A percentile compares a stretch with the other conserved stretches of the same genome.
These are phyloP conservation scores for Tricharina praecox DNA, from an alignment of 495 filamentous ascomycete genomes.

Conservation along the genomic window DNA sequence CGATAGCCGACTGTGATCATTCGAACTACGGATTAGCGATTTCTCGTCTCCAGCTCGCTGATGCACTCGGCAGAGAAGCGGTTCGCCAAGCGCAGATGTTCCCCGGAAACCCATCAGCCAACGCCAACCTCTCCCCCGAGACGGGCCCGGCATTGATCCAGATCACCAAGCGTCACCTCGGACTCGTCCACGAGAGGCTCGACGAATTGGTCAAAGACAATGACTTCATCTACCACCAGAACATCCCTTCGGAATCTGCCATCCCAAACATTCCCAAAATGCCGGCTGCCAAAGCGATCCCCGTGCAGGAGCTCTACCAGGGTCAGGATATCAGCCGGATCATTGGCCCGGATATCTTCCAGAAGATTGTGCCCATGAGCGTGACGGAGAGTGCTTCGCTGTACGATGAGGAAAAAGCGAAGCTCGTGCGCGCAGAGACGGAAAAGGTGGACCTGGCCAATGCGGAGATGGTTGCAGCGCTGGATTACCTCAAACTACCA, in stretches of 20 bases:
- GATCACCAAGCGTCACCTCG: slow-evolving; percentile 63
- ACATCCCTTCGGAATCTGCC: slow-evolving; percentile 66
- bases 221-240: slow-evolving; percentile 95
- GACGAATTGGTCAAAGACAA: slow-evolving; percentile 72
- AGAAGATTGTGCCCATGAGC: slow-evolving; percentile 88
- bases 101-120: slow-evolving; percentile 59
- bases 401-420: slow-evolving; percentile 97
- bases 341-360: slow-evolving; percentile 91
- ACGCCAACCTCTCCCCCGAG: slow-evolving; percentile 69
- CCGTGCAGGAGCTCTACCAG: slow-evolving; percentile 89
- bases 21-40: slow-evolving; percentile 78
- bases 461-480: slow-evolving; percentile 83
- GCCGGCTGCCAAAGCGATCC: slow-evolving; percentile 93
- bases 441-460: slow-evolving; percentile 83
- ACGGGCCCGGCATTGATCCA: slow-evolving; percentile 55
- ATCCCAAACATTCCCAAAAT: slow-evolving; percentile 73
- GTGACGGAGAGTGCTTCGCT: slow-evolving; percentile 93
- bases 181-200: slow-evolving; percentile 64
- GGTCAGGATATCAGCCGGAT: slow-evolving; percentile 94
- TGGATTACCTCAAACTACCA: slow-evolving; percentile 86
- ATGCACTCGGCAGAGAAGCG: slow-evolving; percentile 57
- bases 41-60: slow-evolving; percentile 64
- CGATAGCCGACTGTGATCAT: slow-evolving; percentile 73
- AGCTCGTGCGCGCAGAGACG: slow-evolving; percentile 80
- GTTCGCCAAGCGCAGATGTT: slow-evolving; percentile 61